A percentile compares a stretch with the other conserved stretches of the same genome.
phyloP scores from a whole-genome alignment of 345 rosid species.

The Brassica napus region Da-Ae NC_063449.1:48181501-48182000 shows the following conservation, averaged over 20 bases:
- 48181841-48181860: constrained; percentile 60
- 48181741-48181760: too few relatives aligned
- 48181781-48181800: background rate
- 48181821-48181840: constrained; percentile 69
- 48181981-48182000: background rate
- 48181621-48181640: too few relatives aligned
- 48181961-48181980: constrained; percentile 71
- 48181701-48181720: too few relatives aligned
- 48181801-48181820: constrained; percentile 53
- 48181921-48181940: constrained; percentile 64
- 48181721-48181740: too few relatives aligned
- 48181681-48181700: too few relatives aligned
- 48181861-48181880: constrained; percentile 84
- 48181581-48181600: background rate
- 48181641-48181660: too few relatives aligned
- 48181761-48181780: background rate
- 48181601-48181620: too few relatives aligned
- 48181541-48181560: constrained; percentile 46
- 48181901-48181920: constrained; percentile 58
- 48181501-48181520: constrained; percentile 61
- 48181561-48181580: constrained; percentile 54
- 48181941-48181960: constrained; percentile 72
- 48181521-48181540: constrained; percentile 65
- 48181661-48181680: too few relatives aligned
- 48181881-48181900: constrained; percentile 89